Evolutionary conservation across 768 basidiomycete species (phyloP).

Genomic region (Chalciporus sphaerocephalus): DNA sequence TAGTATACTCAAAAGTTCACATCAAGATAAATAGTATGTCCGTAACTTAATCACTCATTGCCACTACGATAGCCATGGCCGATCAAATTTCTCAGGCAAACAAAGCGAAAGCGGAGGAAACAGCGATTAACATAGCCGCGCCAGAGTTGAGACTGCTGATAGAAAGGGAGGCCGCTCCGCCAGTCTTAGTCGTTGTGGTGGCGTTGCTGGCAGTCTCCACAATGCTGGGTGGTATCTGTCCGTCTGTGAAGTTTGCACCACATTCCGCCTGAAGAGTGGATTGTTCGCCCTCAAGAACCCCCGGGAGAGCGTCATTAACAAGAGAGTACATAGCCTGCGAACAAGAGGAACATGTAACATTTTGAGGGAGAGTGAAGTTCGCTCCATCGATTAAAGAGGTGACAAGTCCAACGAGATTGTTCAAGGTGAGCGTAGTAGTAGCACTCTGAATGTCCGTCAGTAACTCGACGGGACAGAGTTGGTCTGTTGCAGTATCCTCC

Average conservation of each 20-base stretch:
- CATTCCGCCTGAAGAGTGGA: slow-evolving; percentile 35
- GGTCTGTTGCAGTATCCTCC: slow-evolving; percentile 42
- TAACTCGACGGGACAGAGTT: slow-evolving; percentile 56
- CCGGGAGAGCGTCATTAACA: slow-evolving; percentile 34
- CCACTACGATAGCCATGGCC: neutral
- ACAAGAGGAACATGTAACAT: slow-evolving; percentile 51
- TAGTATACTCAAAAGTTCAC: neutral
- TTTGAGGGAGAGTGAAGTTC: slow-evolving; percentile 25
- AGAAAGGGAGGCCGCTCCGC: slow-evolving; percentile 21
- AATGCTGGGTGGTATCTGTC: slow-evolving; percentile 28
- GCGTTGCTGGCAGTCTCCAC: slow-evolving; percentile 23
- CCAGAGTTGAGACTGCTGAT: slow-evolving; percentile 22
- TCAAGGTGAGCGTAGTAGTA: slow-evolving; percentile 20
- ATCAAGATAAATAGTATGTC: neutral
- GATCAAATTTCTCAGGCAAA: slow-evolving; percentile 28
- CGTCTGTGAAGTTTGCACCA: slow-evolving; percentile 47
- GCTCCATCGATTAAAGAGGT: slow-evolving; percentile 6
- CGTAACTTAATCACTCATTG: neutral
- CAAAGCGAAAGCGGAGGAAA: slow-evolving; percentile 34
- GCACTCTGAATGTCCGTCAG: slow-evolving; percentile 48
- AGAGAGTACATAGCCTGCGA: slow-evolving; percentile 49
- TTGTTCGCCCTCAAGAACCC: slow-evolving; percentile 25
- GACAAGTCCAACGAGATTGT: slow-evolving; percentile 15
- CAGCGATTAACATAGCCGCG: slow-evolving; percentile 27
- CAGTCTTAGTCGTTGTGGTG: slow-evolving; percentile 12